These are phyloP conservation scores for Gentiana dahurica DNA, from an alignment of 257 asterid genomes.

Conservation along the genomic window DNA sequence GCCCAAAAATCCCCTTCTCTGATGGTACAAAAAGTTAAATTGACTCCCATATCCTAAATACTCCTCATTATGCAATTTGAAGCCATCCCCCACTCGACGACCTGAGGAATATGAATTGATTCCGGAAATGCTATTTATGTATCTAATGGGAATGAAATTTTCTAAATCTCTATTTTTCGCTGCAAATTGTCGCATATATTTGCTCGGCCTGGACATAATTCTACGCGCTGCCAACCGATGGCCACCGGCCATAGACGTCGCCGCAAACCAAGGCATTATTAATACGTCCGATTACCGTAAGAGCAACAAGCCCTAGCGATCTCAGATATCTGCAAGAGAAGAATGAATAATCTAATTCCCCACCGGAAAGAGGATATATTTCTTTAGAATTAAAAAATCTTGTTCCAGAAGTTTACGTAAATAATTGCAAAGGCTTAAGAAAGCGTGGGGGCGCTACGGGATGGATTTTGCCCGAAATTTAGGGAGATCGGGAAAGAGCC, in stretches of 20 bases:
- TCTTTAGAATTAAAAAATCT: too few species aligned
- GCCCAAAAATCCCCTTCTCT: slow-evolving; percentile 76
- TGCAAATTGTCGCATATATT: slow-evolving; percentile 9
- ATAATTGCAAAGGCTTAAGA: too few species aligned
- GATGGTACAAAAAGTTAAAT: slow-evolving; percentile 16
- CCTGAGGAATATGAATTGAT: slow-evolving; percentile 17
- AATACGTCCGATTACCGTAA: not conserved
- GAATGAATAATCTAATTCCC: not conserved
- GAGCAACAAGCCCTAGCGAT: slow-evolving; percentile 2
- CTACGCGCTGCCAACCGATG: slow-evolving; percentile 28
- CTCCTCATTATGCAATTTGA: slow-evolving; percentile 10
- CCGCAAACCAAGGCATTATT: slow-evolving; percentile 43
- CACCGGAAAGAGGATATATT: too few species aligned
- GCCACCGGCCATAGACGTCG: slow-evolving; percentile 38
- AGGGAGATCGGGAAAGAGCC: too few species aligned
- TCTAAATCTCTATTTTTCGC: slow-evolving; percentile 7
- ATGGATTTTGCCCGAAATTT: too few species aligned
- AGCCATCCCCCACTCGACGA: slow-evolving; percentile 7
- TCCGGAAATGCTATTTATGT: slow-evolving; percentile 36
- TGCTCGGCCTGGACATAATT: slow-evolving; percentile 21
- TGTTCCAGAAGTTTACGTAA: too few species aligned
- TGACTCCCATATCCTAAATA: slow-evolving; percentile 13
- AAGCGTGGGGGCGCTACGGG: too few species aligned
- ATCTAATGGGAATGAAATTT: slow-evolving; percentile 31
- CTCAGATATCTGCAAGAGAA: not conserved